Conservation (phyloP, 495 filamentous ascomycete genomes). For the Cercophora samala region DNA sequence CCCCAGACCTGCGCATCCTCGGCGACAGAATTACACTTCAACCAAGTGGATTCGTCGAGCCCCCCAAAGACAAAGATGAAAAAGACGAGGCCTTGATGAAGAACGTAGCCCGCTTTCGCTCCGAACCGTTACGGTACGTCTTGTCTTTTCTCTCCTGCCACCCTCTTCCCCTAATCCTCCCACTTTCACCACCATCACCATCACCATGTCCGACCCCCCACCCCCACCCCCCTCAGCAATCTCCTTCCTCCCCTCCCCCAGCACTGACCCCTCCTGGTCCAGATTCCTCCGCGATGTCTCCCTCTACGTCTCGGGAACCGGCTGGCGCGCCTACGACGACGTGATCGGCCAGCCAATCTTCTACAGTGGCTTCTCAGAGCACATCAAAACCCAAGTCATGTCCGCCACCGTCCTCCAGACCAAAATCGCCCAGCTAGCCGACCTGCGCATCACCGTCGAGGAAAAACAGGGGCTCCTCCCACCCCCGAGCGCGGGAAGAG, state of each 20-base stretch:
- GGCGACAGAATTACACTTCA: slow-evolving; percentile 77
- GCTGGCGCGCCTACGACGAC: slow-evolving; percentile 91
- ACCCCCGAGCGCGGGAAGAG: slow-evolving; percentile 43
- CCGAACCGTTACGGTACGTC: slow-evolving; percentile 52
- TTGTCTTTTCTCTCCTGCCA: neutral
- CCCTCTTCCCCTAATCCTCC: neutral
- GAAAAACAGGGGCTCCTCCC: slow-evolving; percentile 68
- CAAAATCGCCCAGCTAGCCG: slow-evolving; percentile 74
- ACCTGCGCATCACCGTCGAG: slow-evolving; percentile 67
- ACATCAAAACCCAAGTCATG: slow-evolving; percentile 76
- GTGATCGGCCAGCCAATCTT: slow-evolving; percentile 89
- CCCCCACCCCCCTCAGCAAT: slow-evolving; percentile 19
- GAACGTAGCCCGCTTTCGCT: slow-evolving; percentile 74
- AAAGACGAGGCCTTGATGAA: slow-evolving; percentile 73
- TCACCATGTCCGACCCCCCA: slow-evolving; percentile 12
- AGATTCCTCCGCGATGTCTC: slow-evolving; percentile 91
- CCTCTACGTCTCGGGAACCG: slow-evolving; percentile 81
- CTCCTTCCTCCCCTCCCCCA: slow-evolving; percentile 15
- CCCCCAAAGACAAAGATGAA: slow-evolving; percentile 33
- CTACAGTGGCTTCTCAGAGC: slow-evolving; percentile 86
- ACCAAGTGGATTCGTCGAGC: slow-evolving; percentile 68
- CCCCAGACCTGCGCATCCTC: slow-evolving; percentile 80
- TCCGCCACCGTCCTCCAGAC: slow-evolving; percentile 67
- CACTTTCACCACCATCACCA: neutral
- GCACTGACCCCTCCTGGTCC: slow-evolving; percentile 33